phyloP scores from a whole-genome alignment of 192 early-diverging fungal species.

The Coemansia sp. region DNA sequence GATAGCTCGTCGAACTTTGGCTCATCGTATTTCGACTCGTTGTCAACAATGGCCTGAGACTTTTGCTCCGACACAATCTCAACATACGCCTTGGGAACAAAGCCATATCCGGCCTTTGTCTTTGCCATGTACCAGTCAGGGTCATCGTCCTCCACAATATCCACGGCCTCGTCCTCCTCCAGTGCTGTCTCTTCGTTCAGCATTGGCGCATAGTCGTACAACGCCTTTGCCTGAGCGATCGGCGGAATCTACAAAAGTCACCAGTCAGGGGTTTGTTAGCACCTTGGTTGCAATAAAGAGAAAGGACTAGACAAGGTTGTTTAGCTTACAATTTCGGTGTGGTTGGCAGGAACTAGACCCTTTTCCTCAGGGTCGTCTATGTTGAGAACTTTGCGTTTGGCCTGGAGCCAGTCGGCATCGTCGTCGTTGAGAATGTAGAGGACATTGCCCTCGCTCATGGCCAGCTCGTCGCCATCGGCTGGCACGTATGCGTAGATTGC shows the following conservation, averaged over 20 bases:
- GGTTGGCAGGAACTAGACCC: slow-evolving; percentile 87
- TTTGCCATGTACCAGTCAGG: slow-evolving; percentile 92
- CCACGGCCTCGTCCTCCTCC: slow-evolving; percentile 67
- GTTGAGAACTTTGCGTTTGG: slow-evolving; percentile 64
- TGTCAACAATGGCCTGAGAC: not conserved
- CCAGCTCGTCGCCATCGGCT: slow-evolving; percentile 78
- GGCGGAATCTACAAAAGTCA: slow-evolving; percentile 48
- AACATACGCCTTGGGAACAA: slow-evolving; percentile 87
- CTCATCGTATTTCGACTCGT: not conserved
- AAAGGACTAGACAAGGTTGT: not conserved
- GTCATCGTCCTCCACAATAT: slow-evolving; percentile 80
- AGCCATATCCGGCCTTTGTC: slow-evolving; percentile 70
- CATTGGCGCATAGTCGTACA: slow-evolving; percentile 82
- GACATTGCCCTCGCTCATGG: slow-evolving; percentile 82
- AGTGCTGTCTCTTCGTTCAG: slow-evolving; percentile 84
- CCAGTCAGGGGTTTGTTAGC: too few species aligned
- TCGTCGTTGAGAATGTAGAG: slow-evolving; percentile 82
- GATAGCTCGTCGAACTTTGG: too few species aligned
- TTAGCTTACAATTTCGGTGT: slow-evolving; percentile 68
- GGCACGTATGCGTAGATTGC: slow-evolving; percentile 92
- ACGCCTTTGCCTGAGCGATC: slow-evolving; percentile 60
- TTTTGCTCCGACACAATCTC: slow-evolving; percentile 47
- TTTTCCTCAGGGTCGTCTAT: slow-evolving; percentile 51
- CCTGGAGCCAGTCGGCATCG: slow-evolving; percentile 92
- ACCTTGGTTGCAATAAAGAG: not conserved